Base-by-base conservation (phyloP, 2,329 filamentous ascomycete species). In the Trichoderma afroharzianum region DNA sequence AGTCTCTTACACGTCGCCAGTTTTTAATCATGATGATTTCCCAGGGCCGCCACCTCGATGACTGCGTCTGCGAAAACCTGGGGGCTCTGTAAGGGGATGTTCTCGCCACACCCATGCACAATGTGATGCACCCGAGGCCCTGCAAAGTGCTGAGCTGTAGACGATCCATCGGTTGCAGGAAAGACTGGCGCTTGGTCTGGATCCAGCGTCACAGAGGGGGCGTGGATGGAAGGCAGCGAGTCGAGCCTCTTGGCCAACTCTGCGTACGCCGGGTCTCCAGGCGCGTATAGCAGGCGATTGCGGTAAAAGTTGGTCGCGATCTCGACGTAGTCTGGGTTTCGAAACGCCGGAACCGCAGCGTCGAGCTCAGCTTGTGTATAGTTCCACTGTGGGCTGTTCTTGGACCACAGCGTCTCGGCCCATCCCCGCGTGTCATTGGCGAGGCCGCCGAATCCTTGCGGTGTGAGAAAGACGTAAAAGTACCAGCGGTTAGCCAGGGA, bases 261-360 rank as follows among this genome's bases (percentile, higher is more conserved):
- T 26, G 53, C 71, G 43, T 63, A 72, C 18, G 26, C 39, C 18
- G 62, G 61, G 30, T 67, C 71, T 26, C 71, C 68, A 79, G 64
- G 78, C 77, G 73, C 79, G 78, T 63, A 77, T 11, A 64, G 53
- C 32, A 72, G 43, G 32, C 72, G 36, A 26, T 73, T 58, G 21
- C 86, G 15, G 84, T 85, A 2, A 83, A 83, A 2, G 77, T 83
- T 2, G 83, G 87, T 74, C 83, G 85, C 74, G 84, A 85, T 5
- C 78, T 86, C 4, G 86, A 70, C 36, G 30, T 70, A 70, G 39
- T 36, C 57, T 15, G 68, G 39, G 26, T 72, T 62, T 24, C 50
- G 59, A 70, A 68, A 73, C 32, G 73, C 71, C 62, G 71, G 63
- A n/a, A 74, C 73, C 9, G 75, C 74, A 24, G 73, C 71, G 11